Base-by-base conservation (phyloP, 306 rosid genomes). In the Crotalaria pallida region DNA sequence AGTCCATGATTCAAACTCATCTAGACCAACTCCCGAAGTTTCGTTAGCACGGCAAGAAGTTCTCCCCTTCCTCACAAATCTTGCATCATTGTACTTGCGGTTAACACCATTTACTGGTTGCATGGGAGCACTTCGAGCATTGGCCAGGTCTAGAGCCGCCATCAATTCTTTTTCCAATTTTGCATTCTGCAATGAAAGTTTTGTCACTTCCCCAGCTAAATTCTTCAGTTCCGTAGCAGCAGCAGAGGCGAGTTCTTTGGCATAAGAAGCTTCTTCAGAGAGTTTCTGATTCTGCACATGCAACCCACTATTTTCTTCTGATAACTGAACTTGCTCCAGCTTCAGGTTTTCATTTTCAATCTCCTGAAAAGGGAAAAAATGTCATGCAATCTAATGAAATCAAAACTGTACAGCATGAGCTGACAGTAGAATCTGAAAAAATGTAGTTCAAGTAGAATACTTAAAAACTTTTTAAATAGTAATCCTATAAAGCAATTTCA, bases 181-280 rank as follows among this genome's bases (percentile, higher is more conserved):
- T 49, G 88, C 83, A 76, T 78, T 91, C 62, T 91, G 97, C 70
- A 95, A 67, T 52, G 99, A 91, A 65, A 91, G 85, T 77, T 87
- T 95, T 7, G 99, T 95, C 77, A 95, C 96, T 80, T 95, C 96
- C 82, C 91, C 88, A 22, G 99, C 97, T 80, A 95, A 87, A 84
- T 86, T 95, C 81, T 95, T 95, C 82, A 95, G 76, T 80, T 95
- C 99, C 45, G 91, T 91, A 48, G 99, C 99, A 65, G 99, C 99
- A 48, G 99, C 99, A 61, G 99, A 89, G 69, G 99, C 99, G 58
- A 95, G 81, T 80, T 95, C 99, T 73, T 91, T 95, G 36, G 99
- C 99, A 73, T 95, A 95, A 57, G 89, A 89, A 63, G 97, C 91
- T 82, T 95, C 99, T 82, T 95, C 99, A 10, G 97, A 89, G 69